Base-by-base conservation (phyloP, 768 basidiomycete genomes). In the Lactifluus subvellereus region DNA sequence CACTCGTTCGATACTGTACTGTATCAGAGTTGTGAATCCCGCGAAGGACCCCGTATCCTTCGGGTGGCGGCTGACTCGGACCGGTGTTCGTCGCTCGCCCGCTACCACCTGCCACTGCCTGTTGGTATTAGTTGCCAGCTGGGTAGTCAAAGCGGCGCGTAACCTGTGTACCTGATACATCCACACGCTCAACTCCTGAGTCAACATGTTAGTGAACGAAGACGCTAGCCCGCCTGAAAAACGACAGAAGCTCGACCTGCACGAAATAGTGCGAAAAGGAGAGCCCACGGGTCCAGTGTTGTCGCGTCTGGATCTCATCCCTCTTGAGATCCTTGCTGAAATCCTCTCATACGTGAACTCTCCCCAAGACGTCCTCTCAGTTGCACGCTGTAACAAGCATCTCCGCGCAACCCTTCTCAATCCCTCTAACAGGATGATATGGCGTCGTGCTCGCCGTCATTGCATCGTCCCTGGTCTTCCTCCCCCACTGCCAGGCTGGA, bases 281-380 rank as follows among this genome's bases (percentile, higher is more conserved):
- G 32, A 49, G 22, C 14, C 0, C 3, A 22, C 52, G 8, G 14
- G 38, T 53, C 22, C 6, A 4, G 22, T 11, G 6, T 48, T 47
- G 32, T 57, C 65, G 10, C 35, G 33, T 57, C 54, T 60, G 33
- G 66, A 68, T 42, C 64, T 64, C 53, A 27, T 89, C 4, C 88
- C 88, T 11, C 69, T 85, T 45, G 88, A 90, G 67, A 75, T 90
- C 14, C 70, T 88, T 6, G 81, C 83, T 4, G 86, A 87, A 67
- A 79, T 89, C 53, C 78, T 89, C 20, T 71, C 82, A 7, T 73
- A 75, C 54, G 81, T 81, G 0, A 63, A 72, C 5, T 86, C 84
- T 0, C 79, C 85, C 1, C 76, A 76, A 54, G 82, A 84, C 62
- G 74, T 88, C 13, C 77, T 89, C 42, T 78, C 86, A 2, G 73